Percentiles rank a stretch among this genome's conserved stretches.
Conservation (phyloP, 257 asterid genomes). For the Thymus quinquecostatus region DNA sequence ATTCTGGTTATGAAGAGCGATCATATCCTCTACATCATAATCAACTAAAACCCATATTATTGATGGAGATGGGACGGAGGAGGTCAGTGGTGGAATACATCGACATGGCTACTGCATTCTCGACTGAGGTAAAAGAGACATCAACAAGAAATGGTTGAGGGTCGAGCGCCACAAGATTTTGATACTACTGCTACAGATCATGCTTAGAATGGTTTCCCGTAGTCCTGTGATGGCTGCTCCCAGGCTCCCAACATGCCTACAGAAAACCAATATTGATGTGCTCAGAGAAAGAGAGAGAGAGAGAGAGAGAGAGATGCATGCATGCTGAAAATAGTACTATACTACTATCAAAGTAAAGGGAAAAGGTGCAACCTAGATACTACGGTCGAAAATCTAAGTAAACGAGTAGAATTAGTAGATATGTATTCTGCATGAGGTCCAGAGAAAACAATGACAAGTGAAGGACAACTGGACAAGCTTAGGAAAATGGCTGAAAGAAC, state of each 20-base stretch:
- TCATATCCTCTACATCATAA: conserved; percentile 21
- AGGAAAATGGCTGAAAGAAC: conserved; percentile 1
- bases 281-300: conserved; percentile 8
- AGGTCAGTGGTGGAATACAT: not conserved
- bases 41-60: conserved; percentile 10
- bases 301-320: not conserved
- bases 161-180: conserved; percentile 12
- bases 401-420: conserved; percentile 2
- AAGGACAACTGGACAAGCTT: not conserved
- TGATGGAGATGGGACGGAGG: not conserved
- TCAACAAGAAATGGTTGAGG: not conserved
- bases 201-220: conserved; percentile 64
- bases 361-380: not conserved
- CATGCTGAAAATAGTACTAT: conserved; percentile 4
- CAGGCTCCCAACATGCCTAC: conserved; percentile 64
- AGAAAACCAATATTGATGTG: conserved; percentile 31
- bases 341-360: not conserved
- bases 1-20: conserved; percentile 2
- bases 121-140: not conserved
- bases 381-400: not conserved
- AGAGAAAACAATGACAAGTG: not conserved
- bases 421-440: not conserved
- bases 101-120: not conserved
- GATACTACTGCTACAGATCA: not conserved
- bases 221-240: conserved; percentile 78